These are phyloP conservation scores for Paracamarosporium sp. DNA, from an alignment of 2,329 filamentous ascomycete genomes.

Conservation along the genomic window DNA sequence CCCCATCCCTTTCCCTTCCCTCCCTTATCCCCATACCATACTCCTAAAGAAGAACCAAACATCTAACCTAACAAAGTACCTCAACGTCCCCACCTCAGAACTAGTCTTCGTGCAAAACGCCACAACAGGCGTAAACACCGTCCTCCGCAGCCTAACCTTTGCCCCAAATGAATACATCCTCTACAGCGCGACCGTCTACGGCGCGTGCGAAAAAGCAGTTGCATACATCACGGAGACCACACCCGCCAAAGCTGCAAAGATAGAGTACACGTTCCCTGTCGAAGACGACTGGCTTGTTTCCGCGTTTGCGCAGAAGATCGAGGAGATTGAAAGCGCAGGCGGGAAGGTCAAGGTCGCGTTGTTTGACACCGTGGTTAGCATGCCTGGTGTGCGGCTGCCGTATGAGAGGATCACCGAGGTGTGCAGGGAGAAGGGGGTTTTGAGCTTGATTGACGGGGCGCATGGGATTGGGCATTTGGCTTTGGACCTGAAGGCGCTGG, in stretches of 20 bases:
- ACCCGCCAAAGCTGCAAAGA: constrained; percentile 56
- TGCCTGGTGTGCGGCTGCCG: constrained; percentile 80
- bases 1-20: background rate
- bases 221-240: constrained; percentile 75
- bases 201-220: constrained; percentile 76
- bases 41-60: background rate
- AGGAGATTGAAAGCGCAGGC: constrained; percentile 59
- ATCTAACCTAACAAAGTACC: constrained; percentile 52
- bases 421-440: constrained; percentile 71
- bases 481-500: constrained; percentile 69
- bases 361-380: constrained; percentile 81
- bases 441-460: constrained; percentile 83
- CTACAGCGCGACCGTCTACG: constrained; percentile 81
- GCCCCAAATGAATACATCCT: constrained; percentile 75
- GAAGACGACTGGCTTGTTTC: constrained; percentile 71
- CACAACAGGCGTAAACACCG: constrained; percentile 77
- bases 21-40: background rate
- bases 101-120: constrained; percentile 84
- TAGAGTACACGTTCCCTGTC: constrained; percentile 72
- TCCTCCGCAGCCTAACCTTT: constrained; percentile 78
- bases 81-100: constrained; percentile 70
- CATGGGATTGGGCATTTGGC: constrained; percentile 83
- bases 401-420: constrained; percentile 71
- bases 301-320: constrained; percentile 67
- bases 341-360: constrained; percentile 71